A percentile compares a stretch with the other conserved stretches of the same genome.
phyloP scores from a whole-genome alignment of 106 monocot genomes.

The Acanthochlamys bracteata region DNA sequence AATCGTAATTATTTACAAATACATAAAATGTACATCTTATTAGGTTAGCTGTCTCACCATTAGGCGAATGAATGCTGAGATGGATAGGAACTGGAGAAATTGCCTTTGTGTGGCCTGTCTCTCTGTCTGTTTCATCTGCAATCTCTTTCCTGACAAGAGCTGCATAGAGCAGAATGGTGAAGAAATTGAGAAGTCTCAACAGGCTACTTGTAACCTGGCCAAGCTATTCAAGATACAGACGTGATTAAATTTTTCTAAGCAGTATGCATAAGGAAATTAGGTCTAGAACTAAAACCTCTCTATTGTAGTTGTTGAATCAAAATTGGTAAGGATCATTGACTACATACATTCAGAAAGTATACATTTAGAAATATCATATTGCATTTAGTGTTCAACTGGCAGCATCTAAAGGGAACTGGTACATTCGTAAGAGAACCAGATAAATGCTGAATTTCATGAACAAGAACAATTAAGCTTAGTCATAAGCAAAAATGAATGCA shows the following conservation, averaged over 20 bases:
- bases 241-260: background rate
- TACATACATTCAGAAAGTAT: too few species aligned
- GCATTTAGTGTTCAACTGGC: too few species aligned
- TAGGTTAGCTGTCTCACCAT: conserved; percentile 39
- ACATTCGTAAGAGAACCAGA: too few species aligned
- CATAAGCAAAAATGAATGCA: too few species aligned
- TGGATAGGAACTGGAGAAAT: conserved; percentile 84
- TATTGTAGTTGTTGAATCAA: too few species aligned
- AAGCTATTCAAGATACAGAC: background rate
- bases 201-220: background rate
- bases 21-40: background rate
- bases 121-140: conserved; percentile 89
- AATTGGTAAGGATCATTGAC: too few species aligned
- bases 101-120: conserved; percentile 64
- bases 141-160: conserved; percentile 91
- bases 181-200: background rate
- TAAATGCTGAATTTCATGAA: too few species aligned
- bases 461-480: too few species aligned
- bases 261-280: too few species aligned
- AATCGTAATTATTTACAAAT: background rate
- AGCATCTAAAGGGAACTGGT: too few species aligned
- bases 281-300: too few species aligned
- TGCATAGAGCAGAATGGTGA: conserved; percentile 14
- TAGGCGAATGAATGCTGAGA: conserved; percentile 83
- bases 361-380: too few species aligned